Evolutionary conservation across 1,284 basidiomycete species (phyloP), one percentile per base, ranked within the genome.

Genomic region (Austroboletus novae-zelandiae): DNA sequence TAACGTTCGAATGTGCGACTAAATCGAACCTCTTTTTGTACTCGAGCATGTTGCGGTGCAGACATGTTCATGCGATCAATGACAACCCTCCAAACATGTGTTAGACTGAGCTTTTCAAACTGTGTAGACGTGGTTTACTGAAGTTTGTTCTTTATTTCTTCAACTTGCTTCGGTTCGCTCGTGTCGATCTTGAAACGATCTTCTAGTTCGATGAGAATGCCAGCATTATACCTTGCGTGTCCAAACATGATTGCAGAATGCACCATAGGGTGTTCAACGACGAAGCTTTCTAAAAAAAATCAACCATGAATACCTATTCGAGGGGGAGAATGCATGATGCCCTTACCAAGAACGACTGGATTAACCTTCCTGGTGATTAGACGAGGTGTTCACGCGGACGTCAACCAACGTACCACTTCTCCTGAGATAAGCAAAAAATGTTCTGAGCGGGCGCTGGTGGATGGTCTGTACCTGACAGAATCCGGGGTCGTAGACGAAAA

Each of bases 21-120:
- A 14, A 7, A 5, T 39, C 50, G 25, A 41, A 69, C 67, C 63
- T 70, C 66, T 51, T 68, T 76, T 60, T 74, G 74, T n/a, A 76
- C 55, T 20, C 74, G 59, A 15, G 71, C 71, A 40, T 74, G 73
- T 32, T 69, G 65, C 2, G 73, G 73, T 14, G 70, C 72, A 40
- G 64, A 71, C n/a, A 57, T 56, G 49, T 76, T 78, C 44, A 70
- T 65, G 18, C 66, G 57, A 42, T 75, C 67, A 1, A 76, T 54
- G 5, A 64, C 67, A 4, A 69, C 64, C 69, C 74, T 76, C 40
- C 35, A 13, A 4, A 25, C 0, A 1, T 31, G 31, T 40, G 20
- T 59, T 40, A 61, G 40, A 43, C 32, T 11, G 31, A 18, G 7
- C n/a, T 14, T 23, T n/a, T 31, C 11, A 13, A 27, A 34, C 5